Evolutionary conservation across 345 rosid species (phyloP).

Genomic region (Viola odorata): DNA sequence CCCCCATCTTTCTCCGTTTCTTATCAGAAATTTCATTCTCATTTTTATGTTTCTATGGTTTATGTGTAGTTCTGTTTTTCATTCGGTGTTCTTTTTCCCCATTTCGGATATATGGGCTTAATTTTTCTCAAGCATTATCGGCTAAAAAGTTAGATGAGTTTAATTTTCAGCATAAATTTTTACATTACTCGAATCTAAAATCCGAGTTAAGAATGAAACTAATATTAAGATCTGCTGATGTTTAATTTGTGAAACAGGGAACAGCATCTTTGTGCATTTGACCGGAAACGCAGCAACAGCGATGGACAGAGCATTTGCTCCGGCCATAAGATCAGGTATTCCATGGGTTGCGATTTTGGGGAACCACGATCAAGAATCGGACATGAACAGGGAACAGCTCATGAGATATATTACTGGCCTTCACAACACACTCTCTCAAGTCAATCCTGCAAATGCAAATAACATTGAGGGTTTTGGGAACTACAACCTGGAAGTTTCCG

Average conservation of each 20-base stretch:
- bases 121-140: too few species aligned
- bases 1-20: not conserved
- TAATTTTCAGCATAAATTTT: too few species aligned
- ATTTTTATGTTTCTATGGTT: too few species aligned
- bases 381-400: constrained; percentile 57
- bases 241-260: constrained; percentile 37
- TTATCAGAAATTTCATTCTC: too few species aligned
- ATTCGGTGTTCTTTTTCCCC: too few species aligned
- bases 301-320: constrained; percentile 57
- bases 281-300: constrained; percentile 50
- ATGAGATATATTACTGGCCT: constrained; percentile 58
- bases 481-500: constrained; percentile 63
- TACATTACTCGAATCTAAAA: too few species aligned
- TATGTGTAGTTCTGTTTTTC: too few species aligned
- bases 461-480: constrained; percentile 74
- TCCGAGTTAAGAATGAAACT: too few species aligned
- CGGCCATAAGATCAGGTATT: constrained; percentile 57
- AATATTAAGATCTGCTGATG: too few species aligned
- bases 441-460: constrained; percentile 44
- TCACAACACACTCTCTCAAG: constrained; percentile 49
- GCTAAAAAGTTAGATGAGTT: too few species aligned
- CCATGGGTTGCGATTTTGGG: constrained; percentile 84
- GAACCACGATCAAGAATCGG: constrained; percentile 76
- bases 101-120: too few species aligned
- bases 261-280: constrained; percentile 52